These are phyloP conservation scores for Phylloboletellus chloephorus DNA, from an alignment of 1,284 basidiomycete species.

Conservation along the genomic window DNA sequence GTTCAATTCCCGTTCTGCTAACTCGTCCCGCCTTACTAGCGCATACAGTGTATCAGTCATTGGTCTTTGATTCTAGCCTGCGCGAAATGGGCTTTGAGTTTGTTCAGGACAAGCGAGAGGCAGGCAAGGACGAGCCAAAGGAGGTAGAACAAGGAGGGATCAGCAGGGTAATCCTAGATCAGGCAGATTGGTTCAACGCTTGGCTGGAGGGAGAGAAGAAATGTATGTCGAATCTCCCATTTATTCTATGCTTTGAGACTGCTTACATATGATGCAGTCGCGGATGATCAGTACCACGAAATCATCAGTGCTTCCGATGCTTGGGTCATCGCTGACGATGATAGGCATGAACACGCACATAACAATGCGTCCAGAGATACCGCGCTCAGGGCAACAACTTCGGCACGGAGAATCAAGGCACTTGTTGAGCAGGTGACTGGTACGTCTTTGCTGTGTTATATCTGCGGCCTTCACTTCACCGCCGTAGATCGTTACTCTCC, in stretches of 20 bases:
- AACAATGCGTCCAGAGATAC: constrained; percentile 15
- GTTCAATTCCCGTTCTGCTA: constrained; percentile 71
- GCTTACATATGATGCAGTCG: constrained; percentile 44
- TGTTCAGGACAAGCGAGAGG: constrained; percentile 38
- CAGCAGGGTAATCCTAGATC: constrained; percentile 76
- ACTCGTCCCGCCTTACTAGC: constrained; percentile 82
- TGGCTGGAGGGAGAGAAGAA: constrained; percentile 87
- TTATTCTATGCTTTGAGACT: background rate
- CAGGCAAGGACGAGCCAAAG: constrained; percentile 21
- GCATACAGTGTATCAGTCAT: constrained; percentile 90
- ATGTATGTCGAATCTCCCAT: constrained; percentile 52
- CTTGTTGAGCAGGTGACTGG: constrained; percentile 86
- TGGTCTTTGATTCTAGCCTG: constrained; percentile 82
- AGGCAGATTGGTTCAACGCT: constrained; percentile 82
- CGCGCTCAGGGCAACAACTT: constrained; percentile 65
- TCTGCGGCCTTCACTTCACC: constrained; percentile 2
- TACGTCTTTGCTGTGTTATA: constrained; percentile 29
- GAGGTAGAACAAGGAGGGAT: constrained; percentile 66
- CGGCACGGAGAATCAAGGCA: constrained; percentile 75
- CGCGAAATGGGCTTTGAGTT: constrained; percentile 72
- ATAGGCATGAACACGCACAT: constrained; percentile 47
- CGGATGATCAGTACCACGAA: constrained; percentile 74
- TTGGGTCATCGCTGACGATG: constrained; percentile 80
- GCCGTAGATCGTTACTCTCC: constrained; percentile 80
- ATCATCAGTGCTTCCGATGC: constrained; percentile 80